Conservation (phyloP, 495 filamentous ascomycete species). For the Hyaloscypha variabilis region DNA sequence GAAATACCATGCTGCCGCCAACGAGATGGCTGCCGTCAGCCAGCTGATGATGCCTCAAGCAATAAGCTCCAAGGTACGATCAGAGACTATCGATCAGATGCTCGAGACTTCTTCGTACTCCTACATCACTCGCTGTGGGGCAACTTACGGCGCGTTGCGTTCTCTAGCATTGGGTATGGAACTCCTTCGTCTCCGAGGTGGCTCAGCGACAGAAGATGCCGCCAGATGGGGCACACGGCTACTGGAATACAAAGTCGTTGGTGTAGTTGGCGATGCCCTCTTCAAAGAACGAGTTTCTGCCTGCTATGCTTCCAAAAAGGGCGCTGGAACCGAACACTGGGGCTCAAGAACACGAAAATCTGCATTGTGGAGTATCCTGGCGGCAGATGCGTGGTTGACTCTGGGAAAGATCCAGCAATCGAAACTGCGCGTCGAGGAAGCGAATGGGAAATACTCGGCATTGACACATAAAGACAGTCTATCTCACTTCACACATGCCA, state of each 20-base stretch:
- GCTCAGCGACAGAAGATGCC: conserved; percentile 81
- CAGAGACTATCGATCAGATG: conserved; percentile 80
- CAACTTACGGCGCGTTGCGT: conserved; percentile 74
- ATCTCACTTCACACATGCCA: conserved; percentile 53
- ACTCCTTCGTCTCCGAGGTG: conserved; percentile 75
- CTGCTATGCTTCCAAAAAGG: conserved; percentile 76
- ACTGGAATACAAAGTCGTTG: conserved; percentile 75
- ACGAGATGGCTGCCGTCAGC: conserved; percentile 90
- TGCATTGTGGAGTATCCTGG: conserved; percentile 85
- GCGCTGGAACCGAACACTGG: conserved; percentile 63
- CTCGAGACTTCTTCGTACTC: conserved; percentile 89
- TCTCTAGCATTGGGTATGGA: conserved; percentile 78
- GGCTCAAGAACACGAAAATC: conserved; percentile 78
- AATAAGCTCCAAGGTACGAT: conserved; percentile 69
- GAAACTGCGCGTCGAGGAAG: conserved; percentile 70
- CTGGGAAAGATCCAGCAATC: conserved; percentile 71
- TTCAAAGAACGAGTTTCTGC: conserved; percentile 82
- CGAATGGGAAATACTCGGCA: conserved; percentile 66
- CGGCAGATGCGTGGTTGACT: conserved; percentile 79
- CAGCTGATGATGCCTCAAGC: conserved; percentile 73
- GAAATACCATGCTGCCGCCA: conserved; percentile 88
- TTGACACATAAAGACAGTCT: conserved; percentile 58
- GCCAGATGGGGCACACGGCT: conserved; percentile 81
- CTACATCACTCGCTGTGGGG: conserved; percentile 81
- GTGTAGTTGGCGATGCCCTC: conserved; percentile 74